A percentile compares a stretch with the other conserved stretches of the same genome.
phyloP scores from a whole-genome alignment of 1,139 yeast genomes.

The Candida sanyaensis region DNA sequence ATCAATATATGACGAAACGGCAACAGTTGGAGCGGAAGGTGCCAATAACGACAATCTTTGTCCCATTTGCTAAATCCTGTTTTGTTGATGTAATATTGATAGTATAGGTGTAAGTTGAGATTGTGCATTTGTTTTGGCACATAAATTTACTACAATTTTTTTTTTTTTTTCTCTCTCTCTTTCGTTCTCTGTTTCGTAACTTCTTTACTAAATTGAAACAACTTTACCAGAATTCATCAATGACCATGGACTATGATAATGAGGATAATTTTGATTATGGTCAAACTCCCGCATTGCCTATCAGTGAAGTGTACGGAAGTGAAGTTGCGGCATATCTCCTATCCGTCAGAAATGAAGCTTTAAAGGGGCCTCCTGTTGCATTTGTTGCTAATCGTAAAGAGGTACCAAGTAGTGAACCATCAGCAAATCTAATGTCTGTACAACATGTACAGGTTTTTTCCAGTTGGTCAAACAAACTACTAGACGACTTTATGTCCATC shows the following conservation, averaged over 20 bases:
- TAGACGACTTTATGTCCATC: slow-evolving; percentile 5
- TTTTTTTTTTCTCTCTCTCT: too few relatives aligned
- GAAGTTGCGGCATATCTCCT: slow-evolving; percentile 29
- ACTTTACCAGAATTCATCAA: too few relatives aligned
- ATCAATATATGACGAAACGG: slow-evolving; percentile 85
- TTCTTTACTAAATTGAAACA: too few relatives aligned
- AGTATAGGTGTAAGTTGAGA: too few relatives aligned
- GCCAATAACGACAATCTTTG: slow-evolving; percentile 82
- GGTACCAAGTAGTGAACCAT: background rate
- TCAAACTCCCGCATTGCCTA: slow-evolving; percentile 27
- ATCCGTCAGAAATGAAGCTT: slow-evolving; percentile 35
- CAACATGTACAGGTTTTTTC: background rate
- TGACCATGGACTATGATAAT: background rate
- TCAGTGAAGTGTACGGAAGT: slow-evolving; percentile 14
- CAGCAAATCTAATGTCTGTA: background rate
- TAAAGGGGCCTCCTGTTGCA: slow-evolving; percentile 19
- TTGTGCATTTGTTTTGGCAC: background rate
- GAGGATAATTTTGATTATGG: slow-evolving; percentile 20
- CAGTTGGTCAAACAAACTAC: slow-evolving; percentile 7
- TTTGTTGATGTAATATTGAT: too few relatives aligned
- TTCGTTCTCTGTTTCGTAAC: background rate
- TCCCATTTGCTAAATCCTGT: slow-evolving; percentile 57
- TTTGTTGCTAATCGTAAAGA: slow-evolving; percentile 1
- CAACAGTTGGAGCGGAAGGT: slow-evolving; percentile 91
- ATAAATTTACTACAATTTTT: background rate